Evolutionary conservation across 306 rosid species (phyloP), one percentile per base, ranked within the genome.

Genomic region (Heteromeles arbutifolia): DNA sequence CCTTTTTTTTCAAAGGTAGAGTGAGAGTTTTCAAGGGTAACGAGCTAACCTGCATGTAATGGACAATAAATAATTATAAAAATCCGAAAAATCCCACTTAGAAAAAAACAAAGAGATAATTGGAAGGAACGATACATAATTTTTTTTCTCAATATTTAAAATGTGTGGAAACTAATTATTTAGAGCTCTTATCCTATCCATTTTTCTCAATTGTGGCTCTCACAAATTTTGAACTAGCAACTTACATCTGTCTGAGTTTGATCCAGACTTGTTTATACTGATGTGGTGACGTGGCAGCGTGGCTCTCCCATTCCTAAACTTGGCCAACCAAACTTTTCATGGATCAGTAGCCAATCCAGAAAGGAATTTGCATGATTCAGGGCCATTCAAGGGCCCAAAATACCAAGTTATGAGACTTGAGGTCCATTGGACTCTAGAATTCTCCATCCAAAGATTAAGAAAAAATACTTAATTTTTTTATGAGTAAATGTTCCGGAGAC

Each of bases 151-250:
- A 67, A 19, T 68, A 77, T 52, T 34, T 37, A 0, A 53, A 82
- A 88, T 90, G 44, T 87, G 90, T 85, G 92, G 93, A 87, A 86
- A 53, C 41, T 13, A 81, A 64, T 76, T 74, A 45, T 54, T 69
- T 53, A 44, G 77, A 77, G 54, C 39, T 77, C 89, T 88, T 91
- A 91, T 89, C 97, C 85, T 89, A 84, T 88, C 87, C 81, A 31
- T 24, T 53, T 45, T n/a, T 29, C 73, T 70, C 78, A 72, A 39
- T 69, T 80, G 81, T 76, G 93, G 92, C 76, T 78, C 92, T 70
- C 64, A 64, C 22, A 18, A 29, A 29, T 69, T 76, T 50, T 76
- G 52, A 65, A 29, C 67, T 17, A 24, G 12, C 31, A 74, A 13
- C 52, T 13, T 12, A 13, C 62, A 10, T 18, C 48, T 70, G 67